Evolutionary conservation across 306 rosid genomes (phyloP).

Genomic region (Comarum palustre): DNA sequence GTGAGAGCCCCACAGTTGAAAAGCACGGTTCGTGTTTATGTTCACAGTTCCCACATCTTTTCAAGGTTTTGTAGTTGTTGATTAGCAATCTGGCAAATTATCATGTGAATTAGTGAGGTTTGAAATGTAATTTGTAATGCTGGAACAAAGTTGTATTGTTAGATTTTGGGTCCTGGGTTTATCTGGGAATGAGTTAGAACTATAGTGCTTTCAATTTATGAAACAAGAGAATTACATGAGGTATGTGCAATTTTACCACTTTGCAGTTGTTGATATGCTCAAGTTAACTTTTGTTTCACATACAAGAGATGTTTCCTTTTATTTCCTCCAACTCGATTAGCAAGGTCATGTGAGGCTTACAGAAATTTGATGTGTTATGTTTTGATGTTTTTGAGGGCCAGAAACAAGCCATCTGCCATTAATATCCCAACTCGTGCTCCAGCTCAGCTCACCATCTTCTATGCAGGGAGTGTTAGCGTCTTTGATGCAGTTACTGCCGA

Average conservation of each 20-base stretch:
- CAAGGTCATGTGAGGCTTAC: slow-evolving; percentile 9
- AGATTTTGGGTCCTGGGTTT: background rate
- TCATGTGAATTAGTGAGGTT: background rate
- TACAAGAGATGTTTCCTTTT: background rate
- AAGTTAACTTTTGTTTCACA: background rate
- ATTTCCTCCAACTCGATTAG: background rate
- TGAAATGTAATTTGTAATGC: background rate
- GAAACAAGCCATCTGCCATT: slow-evolving; percentile 36
- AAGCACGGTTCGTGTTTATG: background rate
- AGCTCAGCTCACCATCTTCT: slow-evolving; percentile 51
- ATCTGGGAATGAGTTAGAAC: background rate
- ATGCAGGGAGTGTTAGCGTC: slow-evolving; percentile 50
- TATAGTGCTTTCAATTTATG: background rate
- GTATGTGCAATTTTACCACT: background rate
- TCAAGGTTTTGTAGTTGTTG: background rate
- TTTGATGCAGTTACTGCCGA: slow-evolving; percentile 62
- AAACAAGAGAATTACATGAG: background rate
- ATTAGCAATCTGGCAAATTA: background rate
- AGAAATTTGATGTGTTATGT: slow-evolving; percentile 1
- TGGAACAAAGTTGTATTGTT: background rate
- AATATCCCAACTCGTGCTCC: slow-evolving; percentile 17
- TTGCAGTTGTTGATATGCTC: background rate
- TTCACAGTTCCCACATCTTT: background rate
- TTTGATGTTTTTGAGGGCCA: slow-evolving; percentile 39
- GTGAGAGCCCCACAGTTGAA: background rate